Conservation (phyloP, 164 flowering plant genomes). For the Cinnamomum chago region DNA sequence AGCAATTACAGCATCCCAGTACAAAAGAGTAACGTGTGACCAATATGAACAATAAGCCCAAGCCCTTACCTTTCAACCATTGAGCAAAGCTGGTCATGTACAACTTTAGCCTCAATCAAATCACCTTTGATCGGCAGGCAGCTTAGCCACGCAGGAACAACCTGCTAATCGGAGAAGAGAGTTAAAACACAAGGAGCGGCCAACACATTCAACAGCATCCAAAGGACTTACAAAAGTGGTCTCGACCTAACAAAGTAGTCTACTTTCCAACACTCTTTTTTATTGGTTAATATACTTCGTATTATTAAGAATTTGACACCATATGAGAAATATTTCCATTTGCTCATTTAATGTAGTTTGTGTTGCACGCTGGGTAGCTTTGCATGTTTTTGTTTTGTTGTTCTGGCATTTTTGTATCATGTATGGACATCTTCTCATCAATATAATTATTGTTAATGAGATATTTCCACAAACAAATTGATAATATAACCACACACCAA, state of each 20-base stretch:
- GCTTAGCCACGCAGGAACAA: conserved; percentile 83
- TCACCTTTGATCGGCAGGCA: conserved; percentile 92
- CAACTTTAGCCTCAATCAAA: conserved; percentile 87
- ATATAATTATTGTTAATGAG: not conserved
- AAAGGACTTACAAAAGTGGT: not conserved
- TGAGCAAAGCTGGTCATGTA: conserved; percentile 92
- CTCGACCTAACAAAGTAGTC: not conserved
- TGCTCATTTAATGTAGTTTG: too few relatives aligned
- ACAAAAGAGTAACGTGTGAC: not conserved
- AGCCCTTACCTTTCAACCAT: conserved; percentile 81
- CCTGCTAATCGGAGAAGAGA: conserved; percentile 35
- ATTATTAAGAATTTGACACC: too few relatives aligned
- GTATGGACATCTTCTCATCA: too few relatives aligned
- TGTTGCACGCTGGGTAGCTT: too few relatives aligned
- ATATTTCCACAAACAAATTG: not conserved
- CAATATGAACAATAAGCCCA: not conserved
- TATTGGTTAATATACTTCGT: too few relatives aligned
- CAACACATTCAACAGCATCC: not conserved
- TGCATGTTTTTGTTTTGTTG: too few relatives aligned
- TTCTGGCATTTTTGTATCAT: too few relatives aligned
- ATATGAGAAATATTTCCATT: too few relatives aligned
- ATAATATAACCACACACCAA: not conserved
- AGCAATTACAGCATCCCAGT: not conserved
- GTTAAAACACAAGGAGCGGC: not conserved
- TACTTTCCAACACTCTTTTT: not conserved